phyloP scores from a whole-genome alignment of 2,329 filamentous ascomycete species.

The Clonostachys solani region DNA sequence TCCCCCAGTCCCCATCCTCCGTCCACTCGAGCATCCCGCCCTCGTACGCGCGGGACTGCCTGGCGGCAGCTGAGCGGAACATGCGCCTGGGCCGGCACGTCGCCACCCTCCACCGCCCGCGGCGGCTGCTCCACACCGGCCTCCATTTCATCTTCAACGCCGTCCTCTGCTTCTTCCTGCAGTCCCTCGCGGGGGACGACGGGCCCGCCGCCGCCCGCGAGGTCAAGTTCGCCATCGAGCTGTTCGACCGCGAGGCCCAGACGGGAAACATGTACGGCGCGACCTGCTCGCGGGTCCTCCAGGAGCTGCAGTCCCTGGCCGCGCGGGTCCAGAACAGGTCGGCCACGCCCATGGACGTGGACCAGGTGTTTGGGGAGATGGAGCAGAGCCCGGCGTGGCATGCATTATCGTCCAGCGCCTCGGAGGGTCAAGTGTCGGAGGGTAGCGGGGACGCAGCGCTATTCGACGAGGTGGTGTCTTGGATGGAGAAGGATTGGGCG shows the following conservation, averaged over 20 bases:
- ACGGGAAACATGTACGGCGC: constrained; percentile 29
- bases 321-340: neutral
- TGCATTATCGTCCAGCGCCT: neutral
- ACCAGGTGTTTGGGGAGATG: neutral
- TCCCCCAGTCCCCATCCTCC: neutral
- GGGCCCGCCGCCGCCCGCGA: constrained; percentile 15
- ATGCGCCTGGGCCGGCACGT: constrained; percentile 36
- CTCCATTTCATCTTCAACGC: constrained; percentile 47
- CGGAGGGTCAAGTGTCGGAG: constrained; percentile 6
- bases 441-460: constrained; percentile 13
- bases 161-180: constrained; percentile 40
- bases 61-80: constrained; percentile 38
- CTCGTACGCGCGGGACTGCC: constrained; percentile 29
- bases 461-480: constrained; percentile 27
- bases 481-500: constrained; percentile 29
- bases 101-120: constrained; percentile 23
- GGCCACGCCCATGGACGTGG: constrained; percentile 3
- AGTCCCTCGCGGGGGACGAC: constrained; percentile 22
- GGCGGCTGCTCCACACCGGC: constrained; percentile 36
- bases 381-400: constrained; percentile 1
- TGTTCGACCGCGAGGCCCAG: constrained; percentile 33
- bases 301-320: constrained; percentile 23
- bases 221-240: constrained; percentile 32
- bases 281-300: constrained; percentile 30
- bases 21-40: constrained; percentile 1